These are phyloP conservation scores for Sophora flavescens DNA, from an alignment of 306 rosid genomes.

Conservation along the genomic window DNA sequence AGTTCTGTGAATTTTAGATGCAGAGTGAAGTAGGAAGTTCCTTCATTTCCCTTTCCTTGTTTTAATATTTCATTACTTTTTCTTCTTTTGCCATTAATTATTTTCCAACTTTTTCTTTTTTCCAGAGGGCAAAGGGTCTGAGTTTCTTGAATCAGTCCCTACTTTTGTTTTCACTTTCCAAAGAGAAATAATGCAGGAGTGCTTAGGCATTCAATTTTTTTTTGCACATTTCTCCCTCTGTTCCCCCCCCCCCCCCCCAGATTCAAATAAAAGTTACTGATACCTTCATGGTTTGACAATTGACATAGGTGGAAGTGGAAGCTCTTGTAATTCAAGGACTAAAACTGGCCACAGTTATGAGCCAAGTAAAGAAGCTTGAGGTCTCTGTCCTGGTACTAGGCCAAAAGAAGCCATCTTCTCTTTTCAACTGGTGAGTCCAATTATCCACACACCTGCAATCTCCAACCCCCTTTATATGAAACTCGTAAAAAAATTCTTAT, in stretches of 20 bases:
- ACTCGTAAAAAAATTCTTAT: background rate
- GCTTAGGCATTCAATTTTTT: conserved; percentile 48
- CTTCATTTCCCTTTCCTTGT: background rate
- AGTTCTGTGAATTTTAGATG: conserved; percentile 21
- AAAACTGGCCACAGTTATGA: conserved; percentile 72
- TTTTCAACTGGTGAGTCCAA: conserved; percentile 77
- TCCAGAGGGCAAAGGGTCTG: conserved; percentile 49
- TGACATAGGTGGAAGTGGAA: conserved; percentile 85
- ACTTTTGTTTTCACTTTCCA: conserved; percentile 51
- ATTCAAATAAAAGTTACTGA: background rate
- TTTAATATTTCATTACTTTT: background rate
- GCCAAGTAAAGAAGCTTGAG: conserved; percentile 95
- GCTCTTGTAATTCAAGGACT: conserved; percentile 92
- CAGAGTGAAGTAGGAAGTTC: conserved; percentile 28
- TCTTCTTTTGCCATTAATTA: background rate
- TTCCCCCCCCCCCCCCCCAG: background rate
- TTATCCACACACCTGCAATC: conserved; percentile 26
- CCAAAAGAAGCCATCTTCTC: conserved; percentile 77
- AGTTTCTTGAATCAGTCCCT: conserved; percentile 47
- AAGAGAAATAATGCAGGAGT: conserved; percentile 36
- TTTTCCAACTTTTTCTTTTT: conserved; percentile 39
- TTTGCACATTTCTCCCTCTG: conserved; percentile 40
- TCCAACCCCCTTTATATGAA: background rate
- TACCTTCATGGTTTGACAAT: background rate
- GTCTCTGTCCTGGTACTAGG: conserved; percentile 91